These are phyloP conservation scores for Penicillium brevicompactum DNA, from an alignment of 2,329 filamentous ascomycete genomes.

Conservation along the genomic window DNA sequence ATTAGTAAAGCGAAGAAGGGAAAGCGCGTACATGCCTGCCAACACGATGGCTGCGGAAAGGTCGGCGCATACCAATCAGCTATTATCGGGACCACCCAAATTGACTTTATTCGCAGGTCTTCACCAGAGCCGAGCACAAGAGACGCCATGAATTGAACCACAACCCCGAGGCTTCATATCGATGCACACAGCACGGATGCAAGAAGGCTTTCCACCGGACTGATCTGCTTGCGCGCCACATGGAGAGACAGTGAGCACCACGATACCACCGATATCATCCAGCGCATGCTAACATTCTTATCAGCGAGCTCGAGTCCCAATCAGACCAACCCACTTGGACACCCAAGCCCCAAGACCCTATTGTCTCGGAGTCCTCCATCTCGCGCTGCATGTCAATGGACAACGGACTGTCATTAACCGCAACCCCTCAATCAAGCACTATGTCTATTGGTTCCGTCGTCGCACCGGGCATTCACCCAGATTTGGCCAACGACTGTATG, in stretches of 20 bases:
- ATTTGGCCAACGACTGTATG: conserved; percentile 34
- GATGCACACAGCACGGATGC: conserved; percentile 47
- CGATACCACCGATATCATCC: background rate
- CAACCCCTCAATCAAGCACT: conserved; percentile 32
- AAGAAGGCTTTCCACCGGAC: conserved; percentile 52
- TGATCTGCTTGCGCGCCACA: conserved; percentile 51
- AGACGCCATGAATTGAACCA: conserved; percentile 55
- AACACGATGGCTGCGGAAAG: conserved; percentile 52
- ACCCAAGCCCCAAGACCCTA: conserved; percentile 24
- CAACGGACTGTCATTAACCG: conserved; percentile 25
- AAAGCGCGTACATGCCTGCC: conserved; percentile 53
- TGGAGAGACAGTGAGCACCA: conserved; percentile 52
- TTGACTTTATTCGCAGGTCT: conserved; percentile 40
- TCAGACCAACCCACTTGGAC: conserved; percentile 33
- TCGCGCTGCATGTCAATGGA: conserved; percentile 26
- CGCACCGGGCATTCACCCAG: conserved; percentile 36
- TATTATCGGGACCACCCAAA: conserved; percentile 6
- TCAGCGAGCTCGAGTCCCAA: conserved; percentile 41
- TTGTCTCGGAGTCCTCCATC: conserved; percentile 25
- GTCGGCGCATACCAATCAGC: conserved; percentile 31
- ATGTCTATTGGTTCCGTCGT: conserved; percentile 42
- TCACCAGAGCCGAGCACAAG: conserved; percentile 52
- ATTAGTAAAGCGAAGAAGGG: conserved; percentile 57
- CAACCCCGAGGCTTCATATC: conserved; percentile 49
- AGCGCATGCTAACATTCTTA: conserved; percentile 13